phyloP scores from a whole-genome alignment of 371 early-diverging fungal genomes.

The Astathelohania contejeani region DNA sequence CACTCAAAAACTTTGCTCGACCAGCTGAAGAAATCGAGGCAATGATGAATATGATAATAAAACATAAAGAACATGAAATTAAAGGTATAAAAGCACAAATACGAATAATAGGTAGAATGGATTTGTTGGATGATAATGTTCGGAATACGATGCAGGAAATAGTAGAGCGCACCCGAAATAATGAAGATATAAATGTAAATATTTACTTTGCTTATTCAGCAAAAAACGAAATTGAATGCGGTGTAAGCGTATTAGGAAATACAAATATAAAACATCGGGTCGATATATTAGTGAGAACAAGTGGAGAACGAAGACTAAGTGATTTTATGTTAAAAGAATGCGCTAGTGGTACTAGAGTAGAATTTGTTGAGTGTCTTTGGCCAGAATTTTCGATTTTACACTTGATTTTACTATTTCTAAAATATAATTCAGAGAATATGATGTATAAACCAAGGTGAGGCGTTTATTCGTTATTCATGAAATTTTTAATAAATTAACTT shows the following conservation, averaged over 20 bases:
- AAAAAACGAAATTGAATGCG: constrained; percentile 69
- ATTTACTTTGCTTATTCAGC: constrained; percentile 85
- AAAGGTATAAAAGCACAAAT: constrained; percentile 57
- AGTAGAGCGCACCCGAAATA: constrained; percentile 57
- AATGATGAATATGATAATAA: constrained; percentile 65
- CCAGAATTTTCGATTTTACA: constrained; percentile 41
- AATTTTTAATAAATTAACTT: too few relatives aligned
- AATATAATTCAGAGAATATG: constrained; percentile 34
- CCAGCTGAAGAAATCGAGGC: constrained; percentile 64
- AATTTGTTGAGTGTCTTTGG: constrained; percentile 45
- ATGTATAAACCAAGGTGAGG: too few relatives aligned
- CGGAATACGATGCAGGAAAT: constrained; percentile 55
- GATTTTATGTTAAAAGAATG: constrained; percentile 91
- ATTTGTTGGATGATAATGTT: constrained; percentile 58
- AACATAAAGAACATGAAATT: constrained; percentile 61
- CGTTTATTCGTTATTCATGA: too few relatives aligned
- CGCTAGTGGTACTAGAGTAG: constrained; percentile 24
- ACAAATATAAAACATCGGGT: too few relatives aligned
- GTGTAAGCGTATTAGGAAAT: too few relatives aligned
- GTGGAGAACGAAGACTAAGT: constrained; percentile 79
- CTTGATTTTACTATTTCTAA: constrained; percentile 25
- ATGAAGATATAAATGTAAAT: constrained; percentile 64
- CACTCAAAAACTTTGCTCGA: constrained; percentile 84
- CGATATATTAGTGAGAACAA: constrained; percentile 88
- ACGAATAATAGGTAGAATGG: constrained; percentile 63